phyloP scores from a whole-genome alignment of 1,284 basidiomycete genomes.

The Golubevia sp. region DNA sequence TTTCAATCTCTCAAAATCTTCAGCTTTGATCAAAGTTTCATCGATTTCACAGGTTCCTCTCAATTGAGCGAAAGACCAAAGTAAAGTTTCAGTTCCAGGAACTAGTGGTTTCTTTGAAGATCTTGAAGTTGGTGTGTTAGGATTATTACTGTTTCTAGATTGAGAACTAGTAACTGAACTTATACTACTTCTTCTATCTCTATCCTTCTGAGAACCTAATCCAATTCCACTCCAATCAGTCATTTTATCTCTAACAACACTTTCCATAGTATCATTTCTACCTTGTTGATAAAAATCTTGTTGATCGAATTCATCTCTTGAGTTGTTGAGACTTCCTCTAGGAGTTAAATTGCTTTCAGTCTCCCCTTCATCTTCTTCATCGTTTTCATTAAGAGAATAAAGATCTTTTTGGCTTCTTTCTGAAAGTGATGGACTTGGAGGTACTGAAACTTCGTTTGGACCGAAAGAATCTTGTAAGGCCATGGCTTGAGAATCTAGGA shows the following conservation, averaged over 20 bases:
- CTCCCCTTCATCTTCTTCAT: neutral
- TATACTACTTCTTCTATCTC: neutral
- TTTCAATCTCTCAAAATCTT: slow-evolving; percentile 53
- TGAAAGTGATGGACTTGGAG: neutral
- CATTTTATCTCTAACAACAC: slow-evolving; percentile 46
- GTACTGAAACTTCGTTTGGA: neutral
- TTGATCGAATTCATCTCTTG: neutral
- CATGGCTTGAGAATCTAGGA: neutral
- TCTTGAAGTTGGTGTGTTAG: neutral
- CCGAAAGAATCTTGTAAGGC: neutral
- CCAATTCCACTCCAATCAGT: slow-evolving; percentile 23
- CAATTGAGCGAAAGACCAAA: slow-evolving; percentile 58
- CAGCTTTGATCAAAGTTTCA: slow-evolving; percentile 46
- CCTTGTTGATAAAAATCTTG: slow-evolving; percentile 24
- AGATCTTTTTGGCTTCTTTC: neutral
- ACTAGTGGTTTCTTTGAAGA: slow-evolving; percentile 1
- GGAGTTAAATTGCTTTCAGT: neutral
- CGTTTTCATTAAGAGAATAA: neutral
- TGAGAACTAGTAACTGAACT: neutral
- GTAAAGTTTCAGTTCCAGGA: slow-evolving; percentile 35
- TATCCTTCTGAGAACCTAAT: neutral
- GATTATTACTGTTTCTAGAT: neutral
- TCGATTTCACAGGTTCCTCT: slow-evolving; percentile 51
- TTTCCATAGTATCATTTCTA: slow-evolving; percentile 45
- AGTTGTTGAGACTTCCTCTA: neutral